Conservation (phyloP, 2,329 filamentous ascomycete genomes). For the Beauveria varroae region DNA sequence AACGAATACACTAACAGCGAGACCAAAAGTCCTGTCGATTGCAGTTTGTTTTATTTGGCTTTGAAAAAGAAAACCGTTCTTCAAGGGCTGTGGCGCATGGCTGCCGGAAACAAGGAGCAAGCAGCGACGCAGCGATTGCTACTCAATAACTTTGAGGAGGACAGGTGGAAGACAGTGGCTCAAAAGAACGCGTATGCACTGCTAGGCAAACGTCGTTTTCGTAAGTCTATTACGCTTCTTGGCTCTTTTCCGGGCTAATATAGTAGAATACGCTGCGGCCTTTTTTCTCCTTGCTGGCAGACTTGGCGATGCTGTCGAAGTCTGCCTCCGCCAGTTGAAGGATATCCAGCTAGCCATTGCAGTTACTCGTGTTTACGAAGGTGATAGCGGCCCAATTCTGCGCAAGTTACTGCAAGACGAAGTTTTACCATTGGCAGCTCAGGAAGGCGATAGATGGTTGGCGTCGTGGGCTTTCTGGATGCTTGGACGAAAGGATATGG, state of each 20-base stretch:
- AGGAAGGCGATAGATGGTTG: slow-evolving; percentile 85
- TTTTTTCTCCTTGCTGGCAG: slow-evolving; percentile 91
- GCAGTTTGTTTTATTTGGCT: slow-evolving; percentile 85
- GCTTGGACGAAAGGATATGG: slow-evolving; percentile 71
- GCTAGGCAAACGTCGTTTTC: slow-evolving; percentile 81
- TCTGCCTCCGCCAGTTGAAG: slow-evolving; percentile 79
- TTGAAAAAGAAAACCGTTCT: slow-evolving; percentile 85
- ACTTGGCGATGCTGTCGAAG: slow-evolving; percentile 74
- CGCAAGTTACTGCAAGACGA: slow-evolving; percentile 69
- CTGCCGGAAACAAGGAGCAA: slow-evolving; percentile 82
- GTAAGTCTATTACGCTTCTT: slow-evolving; percentile 35
- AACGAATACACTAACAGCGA: slow-evolving; percentile 90
- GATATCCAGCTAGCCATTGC: slow-evolving; percentile 88
- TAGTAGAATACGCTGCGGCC: slow-evolving; percentile 78
- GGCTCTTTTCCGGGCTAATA: slow-evolving; percentile 20
- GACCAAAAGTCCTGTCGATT: slow-evolving; percentile 82
- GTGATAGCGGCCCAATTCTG: slow-evolving; percentile 70
- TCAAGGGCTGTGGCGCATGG: slow-evolving; percentile 90
- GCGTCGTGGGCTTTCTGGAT: slow-evolving; percentile 96
- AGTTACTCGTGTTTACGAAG: slow-evolving; percentile 80
- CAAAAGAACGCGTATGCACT: slow-evolving; percentile 95
- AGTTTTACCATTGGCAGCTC: slow-evolving; percentile 67
- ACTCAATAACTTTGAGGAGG: slow-evolving; percentile 83
- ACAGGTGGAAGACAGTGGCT: slow-evolving; percentile 80
- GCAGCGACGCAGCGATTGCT: slow-evolving; percentile 69